These are phyloP conservation scores for Tolypocladium sp. DNA, from an alignment of 2,329 filamentous ascomycete species.

Conservation along the genomic window DNA sequence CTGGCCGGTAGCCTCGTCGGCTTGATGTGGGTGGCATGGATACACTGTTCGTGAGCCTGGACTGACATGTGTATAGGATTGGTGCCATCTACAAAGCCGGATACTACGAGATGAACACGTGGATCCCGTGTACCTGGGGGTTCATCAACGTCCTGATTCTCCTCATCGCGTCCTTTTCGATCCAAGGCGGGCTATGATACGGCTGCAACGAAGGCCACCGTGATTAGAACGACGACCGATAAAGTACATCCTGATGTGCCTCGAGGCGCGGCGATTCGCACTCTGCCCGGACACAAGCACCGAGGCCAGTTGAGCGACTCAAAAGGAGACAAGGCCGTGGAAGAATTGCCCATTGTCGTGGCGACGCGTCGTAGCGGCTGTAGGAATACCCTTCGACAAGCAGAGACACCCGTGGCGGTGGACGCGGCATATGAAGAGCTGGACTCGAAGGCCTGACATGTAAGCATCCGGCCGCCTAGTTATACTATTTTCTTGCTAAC, in stretches of 20 bases:
- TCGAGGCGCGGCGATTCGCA: not conserved
- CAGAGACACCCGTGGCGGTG: not conserved
- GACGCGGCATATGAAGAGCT: not conserved
- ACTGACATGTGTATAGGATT: conserved; percentile 40
- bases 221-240: not conserved
- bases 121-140: conserved; percentile 86
- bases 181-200: conserved; percentile 73
- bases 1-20: conserved; percentile 77
- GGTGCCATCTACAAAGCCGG: conserved; percentile 74
- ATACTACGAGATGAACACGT: conserved; percentile 86
- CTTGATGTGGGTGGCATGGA: conserved; percentile 46
- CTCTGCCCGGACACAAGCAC: not conserved
- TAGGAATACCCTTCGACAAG: not conserved
- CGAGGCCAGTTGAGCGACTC: not conserved
- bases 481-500: not conserved
- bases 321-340: not conserved
- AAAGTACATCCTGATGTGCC: not conserved
- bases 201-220: not conserved
- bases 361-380: not conserved
- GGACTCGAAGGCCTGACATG: not conserved
- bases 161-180: conserved; percentile 83
- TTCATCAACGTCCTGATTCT: conserved; percentile 75
- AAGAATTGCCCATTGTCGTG: too few species aligned
- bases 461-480: not conserved
- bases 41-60: not conserved